A percentile compares a stretch with the other conserved stretches of the same genome.
phyloP scores from a whole-genome alignment of 2,329 filamentous ascomycete genomes.

The Plectosphaerella plurivora region DNA sequence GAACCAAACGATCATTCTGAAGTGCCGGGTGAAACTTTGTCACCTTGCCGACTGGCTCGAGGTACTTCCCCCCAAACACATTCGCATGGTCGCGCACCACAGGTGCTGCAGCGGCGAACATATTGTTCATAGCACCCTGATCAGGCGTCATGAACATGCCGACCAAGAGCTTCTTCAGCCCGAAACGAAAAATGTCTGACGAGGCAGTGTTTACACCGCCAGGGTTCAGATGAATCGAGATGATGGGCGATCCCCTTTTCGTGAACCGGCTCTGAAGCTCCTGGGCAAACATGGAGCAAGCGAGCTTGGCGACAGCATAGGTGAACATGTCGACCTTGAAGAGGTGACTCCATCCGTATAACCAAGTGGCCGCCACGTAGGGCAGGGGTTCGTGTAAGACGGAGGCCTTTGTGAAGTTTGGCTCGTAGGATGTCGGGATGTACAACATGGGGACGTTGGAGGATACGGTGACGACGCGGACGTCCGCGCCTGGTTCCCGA shows the following conservation, averaged over 20 bases:
- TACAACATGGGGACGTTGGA: slow-evolving; percentile 9
- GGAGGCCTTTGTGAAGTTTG: slow-evolving; percentile 10
- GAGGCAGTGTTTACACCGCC: slow-evolving; percentile 9
- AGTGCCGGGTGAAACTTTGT: slow-evolving; percentile 6
- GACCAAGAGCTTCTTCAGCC: not conserved
- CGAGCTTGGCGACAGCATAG: slow-evolving; percentile 16
- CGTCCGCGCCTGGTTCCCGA: slow-evolving; percentile 9
- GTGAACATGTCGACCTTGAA: slow-evolving; percentile 15
- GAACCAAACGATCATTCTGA: slow-evolving; percentile 6
- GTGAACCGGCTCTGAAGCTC: slow-evolving; percentile 12
- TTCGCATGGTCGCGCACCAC: slow-evolving; percentile 3
- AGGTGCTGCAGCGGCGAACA: slow-evolving; percentile 11
- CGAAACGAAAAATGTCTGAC: not conserved
- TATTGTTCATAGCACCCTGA: slow-evolving; percentile 6
- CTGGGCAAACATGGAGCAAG: slow-evolving; percentile 11
- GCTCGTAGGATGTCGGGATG: slow-evolving; percentile 10
- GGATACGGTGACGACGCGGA: slow-evolving; percentile 15
- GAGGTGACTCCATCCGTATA: slow-evolving; percentile 3
- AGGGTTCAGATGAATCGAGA: slow-evolving; percentile 12
- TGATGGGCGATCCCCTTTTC: slow-evolving; percentile 2
- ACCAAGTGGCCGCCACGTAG: slow-evolving; percentile 9
- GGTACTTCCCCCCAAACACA: slow-evolving; percentile 11
- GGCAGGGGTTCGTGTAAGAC: slow-evolving; percentile 6
- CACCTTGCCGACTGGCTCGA: slow-evolving; percentile 7
- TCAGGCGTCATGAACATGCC: slow-evolving; percentile 6